These are phyloP conservation scores for Pleurotus ostreatus DNA, from an alignment of 768 basidiomycete genomes.

Conservation along the genomic window DNA sequence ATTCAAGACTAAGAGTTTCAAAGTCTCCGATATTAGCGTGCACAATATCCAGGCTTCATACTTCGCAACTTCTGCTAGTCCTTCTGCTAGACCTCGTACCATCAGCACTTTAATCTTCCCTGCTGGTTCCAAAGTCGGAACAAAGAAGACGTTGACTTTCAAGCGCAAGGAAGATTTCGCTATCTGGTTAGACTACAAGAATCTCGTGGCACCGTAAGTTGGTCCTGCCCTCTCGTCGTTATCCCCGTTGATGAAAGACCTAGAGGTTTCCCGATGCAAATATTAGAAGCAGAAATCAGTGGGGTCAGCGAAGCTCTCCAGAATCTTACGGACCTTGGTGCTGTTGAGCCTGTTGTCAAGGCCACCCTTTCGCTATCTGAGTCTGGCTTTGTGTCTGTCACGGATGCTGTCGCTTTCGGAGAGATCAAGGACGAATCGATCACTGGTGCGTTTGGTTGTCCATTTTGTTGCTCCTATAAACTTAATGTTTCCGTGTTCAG, in stretches of 20 bases:
- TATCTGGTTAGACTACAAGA: constrained; percentile 76
- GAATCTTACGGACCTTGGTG: constrained; percentile 82
- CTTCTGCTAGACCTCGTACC: constrained; percentile 52
- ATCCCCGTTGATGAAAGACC: constrained; percentile 1
- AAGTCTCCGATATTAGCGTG: constrained; percentile 66
- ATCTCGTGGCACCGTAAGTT: constrained; percentile 55
- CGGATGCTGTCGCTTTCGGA: constrained; percentile 74
- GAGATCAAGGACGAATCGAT: constrained; percentile 81
- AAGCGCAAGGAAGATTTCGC: constrained; percentile 82
- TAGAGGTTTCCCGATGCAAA: constrained; percentile 70
- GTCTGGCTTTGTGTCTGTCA: constrained; percentile 79
- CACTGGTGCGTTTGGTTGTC: constrained; percentile 43
- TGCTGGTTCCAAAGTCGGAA: constrained; percentile 67
- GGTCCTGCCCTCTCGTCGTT: not conserved
- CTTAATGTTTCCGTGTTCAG: constrained; percentile 28
- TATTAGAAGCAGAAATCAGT: constrained; percentile 67
- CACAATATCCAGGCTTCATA: constrained; percentile 83
- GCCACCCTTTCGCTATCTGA: constrained; percentile 81
- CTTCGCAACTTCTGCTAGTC: constrained; percentile 52
- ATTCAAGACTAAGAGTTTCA: constrained; percentile 95
- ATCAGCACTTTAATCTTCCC: constrained; percentile 80
- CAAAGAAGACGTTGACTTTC: constrained; percentile 84
- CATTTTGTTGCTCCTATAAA: not conserved
- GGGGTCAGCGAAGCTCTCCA: constrained; percentile 74
- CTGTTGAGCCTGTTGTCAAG: constrained; percentile 80